Evolutionary conservation across 192 early-diverging fungal species (phyloP).

Genomic region (Physocladia obscura): DNA sequence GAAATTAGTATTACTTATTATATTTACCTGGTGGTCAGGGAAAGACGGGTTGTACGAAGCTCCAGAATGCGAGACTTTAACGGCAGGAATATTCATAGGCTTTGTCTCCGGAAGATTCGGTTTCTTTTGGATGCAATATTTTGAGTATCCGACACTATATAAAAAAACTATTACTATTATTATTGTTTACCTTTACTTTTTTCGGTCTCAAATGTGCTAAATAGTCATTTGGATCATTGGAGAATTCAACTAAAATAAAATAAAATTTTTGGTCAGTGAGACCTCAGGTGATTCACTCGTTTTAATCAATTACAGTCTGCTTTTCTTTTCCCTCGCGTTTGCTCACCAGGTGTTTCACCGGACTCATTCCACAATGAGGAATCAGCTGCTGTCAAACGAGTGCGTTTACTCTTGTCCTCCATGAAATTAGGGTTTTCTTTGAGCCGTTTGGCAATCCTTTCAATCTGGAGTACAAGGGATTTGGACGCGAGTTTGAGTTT

Average conservation of each 20-base stretch:
- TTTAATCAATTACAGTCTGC: too few species aligned
- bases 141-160: too few species aligned
- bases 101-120: slow-evolving; percentile 35
- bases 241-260: slow-evolving; percentile 18
- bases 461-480: slow-evolving; percentile 34
- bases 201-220: slow-evolving; percentile 43
- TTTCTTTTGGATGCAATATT: slow-evolving; percentile 36
- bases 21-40: slow-evolving; percentile 68
- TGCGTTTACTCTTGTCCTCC: too few species aligned
- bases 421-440: too few species aligned
- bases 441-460: slow-evolving; percentile 47
- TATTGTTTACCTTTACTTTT: slow-evolving; percentile 41
- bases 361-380: too few species aligned
- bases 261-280: too few species aligned
- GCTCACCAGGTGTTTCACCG: too few species aligned
- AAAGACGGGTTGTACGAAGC: slow-evolving; percentile 87
- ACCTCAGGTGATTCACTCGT: too few species aligned
- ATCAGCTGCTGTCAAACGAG: too few species aligned
- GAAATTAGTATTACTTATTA: neutral
- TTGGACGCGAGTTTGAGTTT: slow-evolving; percentile 51
- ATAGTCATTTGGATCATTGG: slow-evolving; percentile 43
- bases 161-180: neutral
- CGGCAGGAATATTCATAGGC: slow-evolving; percentile 56
- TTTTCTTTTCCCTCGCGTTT: too few species aligned
- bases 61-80: slow-evolving; percentile 78